Conservation (phyloP, 495 filamentous ascomycete genomes). For the Penicillium atrosanguineum region DNA sequence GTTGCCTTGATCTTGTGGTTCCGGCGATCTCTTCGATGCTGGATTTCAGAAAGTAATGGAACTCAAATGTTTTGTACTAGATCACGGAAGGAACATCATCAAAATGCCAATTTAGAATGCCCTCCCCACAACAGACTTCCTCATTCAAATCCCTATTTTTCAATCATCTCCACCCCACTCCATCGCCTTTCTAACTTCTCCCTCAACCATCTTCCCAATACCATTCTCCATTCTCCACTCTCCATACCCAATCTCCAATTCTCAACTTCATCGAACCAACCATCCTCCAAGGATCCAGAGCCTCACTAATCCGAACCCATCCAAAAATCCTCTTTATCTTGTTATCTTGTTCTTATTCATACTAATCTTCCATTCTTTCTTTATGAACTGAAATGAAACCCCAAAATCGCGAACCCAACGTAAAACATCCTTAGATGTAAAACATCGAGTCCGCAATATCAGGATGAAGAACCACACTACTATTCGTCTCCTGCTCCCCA, state of each 20-base stretch:
- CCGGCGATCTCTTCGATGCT: too few relatives aligned
- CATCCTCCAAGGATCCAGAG: background rate
- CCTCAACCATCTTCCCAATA: background rate
- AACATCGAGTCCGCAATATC: slow-evolving; percentile 68
- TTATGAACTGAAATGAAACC: background rate
- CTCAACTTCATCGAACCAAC: background rate
- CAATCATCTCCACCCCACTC: too few relatives aligned
- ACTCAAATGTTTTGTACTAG: too few relatives aligned
- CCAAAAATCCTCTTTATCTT: background rate
- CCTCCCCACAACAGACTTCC: too few relatives aligned
- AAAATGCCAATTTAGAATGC: too few relatives aligned
- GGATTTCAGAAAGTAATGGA: too few relatives aligned
- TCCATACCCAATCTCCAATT: background rate
- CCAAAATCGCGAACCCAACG: background rate
- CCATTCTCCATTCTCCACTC: background rate
- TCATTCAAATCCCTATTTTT: too few relatives aligned
- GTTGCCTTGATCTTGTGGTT: background rate
- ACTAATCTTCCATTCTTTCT: background rate
- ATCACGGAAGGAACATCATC: too few relatives aligned
- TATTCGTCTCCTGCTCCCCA: background rate
- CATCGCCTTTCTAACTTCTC: too few relatives aligned
- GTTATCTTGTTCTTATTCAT: background rate
- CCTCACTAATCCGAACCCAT: background rate
- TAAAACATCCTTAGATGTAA: slow-evolving; percentile 57
- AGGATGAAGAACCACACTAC: slow-evolving; percentile 40